Percentiles rank a stretch among this genome's conserved stretches.
Evolutionary conservation across 306 rosid genomes (phyloP).

Genomic region (Sicyos baderoa): DNA sequence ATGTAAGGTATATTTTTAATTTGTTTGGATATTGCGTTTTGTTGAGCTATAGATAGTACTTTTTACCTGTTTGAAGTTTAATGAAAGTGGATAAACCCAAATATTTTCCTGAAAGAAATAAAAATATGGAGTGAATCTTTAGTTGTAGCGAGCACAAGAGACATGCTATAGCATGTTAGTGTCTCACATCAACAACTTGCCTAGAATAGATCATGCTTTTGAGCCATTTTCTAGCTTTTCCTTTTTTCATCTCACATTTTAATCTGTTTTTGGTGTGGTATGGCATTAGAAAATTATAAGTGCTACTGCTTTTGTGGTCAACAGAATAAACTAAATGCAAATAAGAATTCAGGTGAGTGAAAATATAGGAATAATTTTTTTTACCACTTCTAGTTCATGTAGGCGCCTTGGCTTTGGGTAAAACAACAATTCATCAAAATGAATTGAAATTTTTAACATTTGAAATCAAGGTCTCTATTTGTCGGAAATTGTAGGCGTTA

Average conservation of each 20-base stretch:
- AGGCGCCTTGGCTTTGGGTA: no score
- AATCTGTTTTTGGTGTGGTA: background rate
- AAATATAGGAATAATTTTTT: background rate
- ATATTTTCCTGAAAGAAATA: background rate
- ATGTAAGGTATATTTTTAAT: no score
- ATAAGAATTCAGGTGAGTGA: background rate
- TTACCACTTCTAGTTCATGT: no score
- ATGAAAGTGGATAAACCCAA: background rate
- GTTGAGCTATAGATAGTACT: background rate
- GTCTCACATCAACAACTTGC: constrained; percentile 6
- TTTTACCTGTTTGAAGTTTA: background rate
- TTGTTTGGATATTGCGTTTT: background rate
- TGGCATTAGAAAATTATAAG: background rate
- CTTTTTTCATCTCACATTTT: background rate
- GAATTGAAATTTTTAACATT: no score
- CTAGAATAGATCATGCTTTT: constrained; percentile 1
- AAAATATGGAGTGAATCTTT: background rate
- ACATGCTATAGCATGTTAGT: background rate
- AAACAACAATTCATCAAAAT: no score
- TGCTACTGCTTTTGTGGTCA: background rate
- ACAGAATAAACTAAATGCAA: background rate
- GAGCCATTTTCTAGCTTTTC: background rate
- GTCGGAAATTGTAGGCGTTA: no score
- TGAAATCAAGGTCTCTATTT: no score
- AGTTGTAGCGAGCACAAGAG: background rate